Conservation (phyloP, 768 basidiomycete species). For the Cystobasidiopsis lactophilus region DNA sequence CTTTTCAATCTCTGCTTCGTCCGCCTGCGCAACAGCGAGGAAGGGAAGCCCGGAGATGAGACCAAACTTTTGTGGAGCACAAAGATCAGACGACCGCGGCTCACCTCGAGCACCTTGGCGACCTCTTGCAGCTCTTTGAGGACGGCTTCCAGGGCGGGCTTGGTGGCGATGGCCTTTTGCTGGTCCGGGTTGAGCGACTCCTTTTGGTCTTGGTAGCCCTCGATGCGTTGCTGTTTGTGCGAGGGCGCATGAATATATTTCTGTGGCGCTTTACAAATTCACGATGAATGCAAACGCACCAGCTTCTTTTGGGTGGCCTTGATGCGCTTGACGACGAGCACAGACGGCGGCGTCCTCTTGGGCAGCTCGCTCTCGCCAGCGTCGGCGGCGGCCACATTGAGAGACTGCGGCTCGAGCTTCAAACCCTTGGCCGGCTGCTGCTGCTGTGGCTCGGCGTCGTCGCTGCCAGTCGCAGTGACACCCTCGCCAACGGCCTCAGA, state of each 20-base stretch:
- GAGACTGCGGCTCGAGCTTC: too few species aligned
- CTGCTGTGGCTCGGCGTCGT: too few species aligned
- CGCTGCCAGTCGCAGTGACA: too few species aligned
- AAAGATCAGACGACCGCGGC: not conserved
- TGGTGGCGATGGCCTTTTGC: conserved; percentile 15
- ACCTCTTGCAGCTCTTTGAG: conserved; percentile 19
- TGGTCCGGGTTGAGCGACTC: conserved; percentile 20
- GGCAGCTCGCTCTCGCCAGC: not conserved
- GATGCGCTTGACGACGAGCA: conserved; percentile 15
- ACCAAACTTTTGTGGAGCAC: too few species aligned
- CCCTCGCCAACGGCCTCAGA: too few species aligned
- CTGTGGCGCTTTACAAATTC: not conserved
- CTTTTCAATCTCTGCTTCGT: conserved; percentile 17
- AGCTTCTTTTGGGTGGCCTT: conserved; percentile 19
- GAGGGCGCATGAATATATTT: not conserved
- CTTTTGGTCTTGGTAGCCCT: conserved; percentile 14
- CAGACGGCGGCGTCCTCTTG: conserved; percentile 13
- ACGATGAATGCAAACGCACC: conserved; percentile 6
- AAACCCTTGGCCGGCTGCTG: too few species aligned
- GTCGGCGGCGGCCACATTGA: too few species aligned
- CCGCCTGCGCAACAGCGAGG: conserved; percentile 6
- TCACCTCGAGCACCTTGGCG: conserved; percentile 18
- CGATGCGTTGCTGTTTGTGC: conserved; percentile 17
- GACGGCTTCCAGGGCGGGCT: conserved; percentile 15
- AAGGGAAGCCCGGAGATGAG: not conserved